A percentile compares a stretch with the other conserved stretches of the same genome.
Conservation (phyloP, 108 stramenopile genomes). For the Cyclostephanos tholiformis region DNA sequence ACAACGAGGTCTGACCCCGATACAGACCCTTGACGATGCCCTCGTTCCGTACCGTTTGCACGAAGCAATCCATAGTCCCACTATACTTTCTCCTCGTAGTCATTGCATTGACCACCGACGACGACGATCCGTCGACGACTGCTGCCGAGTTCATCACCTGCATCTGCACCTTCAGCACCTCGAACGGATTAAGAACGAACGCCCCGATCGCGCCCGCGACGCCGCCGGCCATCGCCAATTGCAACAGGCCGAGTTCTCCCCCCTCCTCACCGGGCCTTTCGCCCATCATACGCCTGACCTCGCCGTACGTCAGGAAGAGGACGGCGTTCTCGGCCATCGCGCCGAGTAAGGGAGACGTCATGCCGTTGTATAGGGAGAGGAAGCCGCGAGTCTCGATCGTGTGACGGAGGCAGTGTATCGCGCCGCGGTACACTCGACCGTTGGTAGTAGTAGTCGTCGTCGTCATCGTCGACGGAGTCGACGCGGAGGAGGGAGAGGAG, state of each 20-base stretch:
- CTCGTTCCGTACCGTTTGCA: conserved; percentile 52
- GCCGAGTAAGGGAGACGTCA: conserved; percentile 54
- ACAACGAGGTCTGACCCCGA: conserved; percentile 42
- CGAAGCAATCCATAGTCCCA: conserved; percentile 49
- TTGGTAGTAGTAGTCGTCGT: not conserved
- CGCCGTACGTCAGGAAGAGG: conserved; percentile 42
- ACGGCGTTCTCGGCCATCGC: conserved; percentile 61
- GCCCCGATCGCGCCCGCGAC: conserved; percentile 39
- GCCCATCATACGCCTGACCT: conserved; percentile 41
- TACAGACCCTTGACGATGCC: conserved; percentile 49
- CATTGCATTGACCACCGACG: not conserved
- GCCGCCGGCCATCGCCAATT: conserved; percentile 47
- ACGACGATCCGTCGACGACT: not conserved
- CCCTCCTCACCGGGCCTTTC: conserved; percentile 29
- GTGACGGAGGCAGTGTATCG: conserved; percentile 50
- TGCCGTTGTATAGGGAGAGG: conserved; percentile 46
- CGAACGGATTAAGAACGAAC: conserved; percentile 52
- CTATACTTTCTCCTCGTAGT: conserved; percentile 28
- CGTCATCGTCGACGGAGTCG: not conserved
- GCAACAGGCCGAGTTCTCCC: conserved; percentile 41
- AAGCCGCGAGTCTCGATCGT: conserved; percentile 49
- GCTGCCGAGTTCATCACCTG: conserved; percentile 51
- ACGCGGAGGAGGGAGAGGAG: not conserved
- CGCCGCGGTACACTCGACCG: conserved; percentile 37
- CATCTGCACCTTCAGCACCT: conserved; percentile 54